Evolutionary conservation across 805 yeast species (phyloP), one percentile per base, ranked within the genome.

Genomic region (Candida broadrunensis): DNA sequence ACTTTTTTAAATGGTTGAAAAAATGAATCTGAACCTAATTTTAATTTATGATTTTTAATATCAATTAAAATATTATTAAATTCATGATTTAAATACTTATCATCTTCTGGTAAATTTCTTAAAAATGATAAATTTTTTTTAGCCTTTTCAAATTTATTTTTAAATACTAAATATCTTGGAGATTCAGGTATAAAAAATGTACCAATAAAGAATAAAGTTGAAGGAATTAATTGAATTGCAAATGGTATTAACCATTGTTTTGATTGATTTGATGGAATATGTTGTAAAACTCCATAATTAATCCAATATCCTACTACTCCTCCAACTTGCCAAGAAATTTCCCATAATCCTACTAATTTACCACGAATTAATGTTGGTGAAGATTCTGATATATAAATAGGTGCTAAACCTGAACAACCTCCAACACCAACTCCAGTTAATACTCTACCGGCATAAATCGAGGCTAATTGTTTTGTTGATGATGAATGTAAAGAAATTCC

Each of bases 401-500:
- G 80, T 1, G 76, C 76, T 42, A 75, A 55, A 52, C 70, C 67
- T 1, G 80, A 66, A 31, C 77, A 63, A 11, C 72, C 70, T 2
- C 83, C 83, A 38, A 75, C 73, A 20, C 80, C 80, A 8, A 78
- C 33, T 6, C 83, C 83, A 19, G 77, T 63, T 36, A 77, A 51
- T 33, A 72, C 71, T 46, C 83, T 63, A 11, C 83, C 83, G 1
- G 77, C 72, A 45, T 75, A 73, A 38, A 75, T 67, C n/a, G 70
- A 66, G 4, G 71, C 73, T 33, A 75, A 59, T 3, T 72, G 73
- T 23, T 61, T 59, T 1, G 46, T 30, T 3, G 54, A 43, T 16
- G 52, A 52, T 2, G 75, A 52, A n/a, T 55, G 47, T 44, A 73
- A 54, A 37, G 72, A 65, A 24, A 73, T 60, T 1, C 69, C 71